Base-by-base conservation (phyloP, 306 rosid species). In the Hippophae tibetana region DNA sequence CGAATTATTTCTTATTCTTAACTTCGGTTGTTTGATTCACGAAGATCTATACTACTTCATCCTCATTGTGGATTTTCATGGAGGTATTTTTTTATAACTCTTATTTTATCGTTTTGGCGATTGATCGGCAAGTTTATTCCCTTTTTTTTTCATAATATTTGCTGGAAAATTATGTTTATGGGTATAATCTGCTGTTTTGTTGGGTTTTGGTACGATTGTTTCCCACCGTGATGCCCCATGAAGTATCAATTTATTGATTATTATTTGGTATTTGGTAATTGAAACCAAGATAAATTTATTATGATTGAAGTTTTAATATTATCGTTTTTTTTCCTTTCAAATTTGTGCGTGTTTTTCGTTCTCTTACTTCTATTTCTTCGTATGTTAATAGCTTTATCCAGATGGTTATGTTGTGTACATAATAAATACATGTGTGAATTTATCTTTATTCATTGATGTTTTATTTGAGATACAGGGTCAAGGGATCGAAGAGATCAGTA, bases 401-500 rank as follows among this genome's bases (percentile, higher is more conserved):
- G 48, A 7, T 56, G 48, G n/a, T 6, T 40, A 25, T 48, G 25
- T 49, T 47, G 10, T 47, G 23, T 11, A 23, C 26, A 8, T 49
- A 18, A 11, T 23, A 12, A 6, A 9, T 14, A 7, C 43, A 6
- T 25, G 10, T 10, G n/a, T 45, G 12, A 8, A 13, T 8, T 11
- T 8, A 40, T 23, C 53, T 59, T 58, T 1, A 25, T 43, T 43
- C 53, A 47, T 31, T 13, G 43, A 44, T 54, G 70, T 11, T 72
- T 51, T 13, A 41, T 57, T 56, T 49, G 67, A 42, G 52, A 64
- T 72, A 23, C 60, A 85, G 92, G 81, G 66, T 70, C 76, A 72
- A 38, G 86, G 42, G 10, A 68, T 76, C 69, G 98, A 81, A 62
- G 93, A 78, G 72, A 67, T 64, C 54, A 58, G 66, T 7, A 73